These are phyloP conservation scores for Metarhizium album DNA, from an alignment of 2,329 filamentous ascomycete genomes.

Conservation along the genomic window DNA sequence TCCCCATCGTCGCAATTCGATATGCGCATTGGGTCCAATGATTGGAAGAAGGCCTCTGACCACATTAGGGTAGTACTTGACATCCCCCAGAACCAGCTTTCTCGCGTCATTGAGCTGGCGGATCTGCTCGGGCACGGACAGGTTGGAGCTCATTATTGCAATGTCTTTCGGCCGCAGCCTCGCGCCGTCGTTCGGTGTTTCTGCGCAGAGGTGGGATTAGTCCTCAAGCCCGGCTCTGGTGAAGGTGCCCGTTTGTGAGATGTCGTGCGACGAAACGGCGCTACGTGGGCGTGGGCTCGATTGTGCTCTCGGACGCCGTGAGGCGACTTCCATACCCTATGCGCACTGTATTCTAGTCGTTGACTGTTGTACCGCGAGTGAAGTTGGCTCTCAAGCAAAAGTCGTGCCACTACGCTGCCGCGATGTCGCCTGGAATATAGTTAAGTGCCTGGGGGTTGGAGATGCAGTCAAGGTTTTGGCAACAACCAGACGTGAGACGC, in stretches of 20 bases:
- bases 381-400: background rate
- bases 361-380: no score
- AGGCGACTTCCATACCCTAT: slow-evolving; percentile 1
- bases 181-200: background rate
- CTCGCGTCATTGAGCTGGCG: slow-evolving; percentile 83
- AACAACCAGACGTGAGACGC: slow-evolving; percentile 2
- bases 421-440: background rate
- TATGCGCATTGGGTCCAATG: slow-evolving; percentile 59
- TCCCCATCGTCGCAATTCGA: slow-evolving; percentile 90
- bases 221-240: background rate
- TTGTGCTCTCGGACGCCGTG: background rate
- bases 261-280: background rate
- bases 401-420: background rate
- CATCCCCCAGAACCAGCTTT: slow-evolving; percentile 76
- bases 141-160: slow-evolving; percentile 40
- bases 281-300: slow-evolving; percentile 1
- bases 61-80: slow-evolving; percentile 83
- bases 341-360: background rate
- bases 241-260: background rate
- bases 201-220: background rate
- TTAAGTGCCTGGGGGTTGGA: background rate
- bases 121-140: slow-evolving; percentile 64
- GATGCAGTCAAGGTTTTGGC: slow-evolving; percentile 5
- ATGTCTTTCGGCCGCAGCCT: background rate
- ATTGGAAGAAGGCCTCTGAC: slow-evolving; percentile 90